Conservation (phyloP, 257 asterid species). For the Leptodermis oblonga region DNA sequence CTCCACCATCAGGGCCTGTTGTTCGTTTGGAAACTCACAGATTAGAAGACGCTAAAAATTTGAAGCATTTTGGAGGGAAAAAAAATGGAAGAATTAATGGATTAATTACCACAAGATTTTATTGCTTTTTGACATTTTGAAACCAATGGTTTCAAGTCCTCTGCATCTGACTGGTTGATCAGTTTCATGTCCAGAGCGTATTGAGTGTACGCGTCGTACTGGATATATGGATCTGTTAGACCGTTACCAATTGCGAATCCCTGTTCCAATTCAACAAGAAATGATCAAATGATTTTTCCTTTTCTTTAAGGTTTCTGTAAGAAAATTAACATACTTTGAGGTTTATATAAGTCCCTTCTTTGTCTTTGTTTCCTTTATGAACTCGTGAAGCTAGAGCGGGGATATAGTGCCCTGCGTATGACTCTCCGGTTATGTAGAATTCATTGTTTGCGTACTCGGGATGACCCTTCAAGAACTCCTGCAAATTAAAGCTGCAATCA, state of each 20-base stretch:
- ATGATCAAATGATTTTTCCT: too few relatives aligned
- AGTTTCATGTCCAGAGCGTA: conserved; percentile 49
- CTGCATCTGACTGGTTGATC: conserved; percentile 35
- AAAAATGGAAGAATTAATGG: too few relatives aligned
- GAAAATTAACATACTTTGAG: conserved; percentile 31
- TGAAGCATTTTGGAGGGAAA: too few relatives aligned
- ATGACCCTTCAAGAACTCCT: conserved; percentile 58
- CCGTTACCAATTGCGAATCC: conserved; percentile 72
- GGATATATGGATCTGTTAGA: conserved; percentile 54
- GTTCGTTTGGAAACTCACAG: too few relatives aligned
- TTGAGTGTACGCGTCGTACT: conserved; percentile 47
- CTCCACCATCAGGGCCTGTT: too few relatives aligned
- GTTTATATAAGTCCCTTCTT: conserved; percentile 43
- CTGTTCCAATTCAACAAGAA: too few relatives aligned
- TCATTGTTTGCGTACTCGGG: conserved; percentile 45
- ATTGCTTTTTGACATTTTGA: conserved; percentile 35
- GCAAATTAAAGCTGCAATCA: too few relatives aligned
- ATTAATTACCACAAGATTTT: conserved; percentile 44
- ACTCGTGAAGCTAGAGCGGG: conserved; percentile 59
- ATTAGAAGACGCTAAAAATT: too few relatives aligned
- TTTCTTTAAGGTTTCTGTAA: too few relatives aligned
- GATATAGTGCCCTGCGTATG: conserved; percentile 61
- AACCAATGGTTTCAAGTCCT: conserved; percentile 25
- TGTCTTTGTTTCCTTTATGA: conserved; percentile 45
- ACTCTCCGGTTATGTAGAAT: conserved; percentile 58